Percentiles rank a stretch among this genome's conserved stretches.
phyloP scores from a whole-genome alignment of 2,329 filamentous ascomycete genomes.

The Colletotrichum sansevieriae region DNA sequence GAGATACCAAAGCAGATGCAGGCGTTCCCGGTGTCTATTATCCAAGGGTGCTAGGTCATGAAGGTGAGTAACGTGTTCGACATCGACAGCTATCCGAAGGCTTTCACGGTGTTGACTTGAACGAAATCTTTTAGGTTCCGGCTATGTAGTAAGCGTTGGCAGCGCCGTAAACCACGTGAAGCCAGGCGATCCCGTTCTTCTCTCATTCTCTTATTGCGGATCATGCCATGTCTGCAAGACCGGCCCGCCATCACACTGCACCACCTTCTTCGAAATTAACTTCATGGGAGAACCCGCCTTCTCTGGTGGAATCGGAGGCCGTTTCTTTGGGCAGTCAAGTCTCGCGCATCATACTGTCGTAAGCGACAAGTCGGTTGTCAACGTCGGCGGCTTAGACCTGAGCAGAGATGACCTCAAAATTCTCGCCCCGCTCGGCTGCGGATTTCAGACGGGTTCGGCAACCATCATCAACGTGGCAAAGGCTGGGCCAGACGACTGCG shows the following conservation, averaged over 20 bases:
- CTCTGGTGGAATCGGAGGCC: constrained; percentile 41
- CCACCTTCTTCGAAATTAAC: constrained; percentile 61
- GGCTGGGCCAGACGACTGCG: constrained; percentile 44
- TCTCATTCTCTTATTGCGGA: constrained; percentile 53
- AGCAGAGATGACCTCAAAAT: constrained; percentile 45
- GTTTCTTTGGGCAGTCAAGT: constrained; percentile 53
- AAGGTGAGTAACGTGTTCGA: constrained; percentile 52
- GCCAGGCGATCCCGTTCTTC: constrained; percentile 68
- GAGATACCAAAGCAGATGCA: constrained; percentile 46
- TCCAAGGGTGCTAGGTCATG: constrained; percentile 63
- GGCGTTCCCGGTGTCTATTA: constrained; percentile 39
- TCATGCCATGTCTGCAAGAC: constrained; percentile 61
- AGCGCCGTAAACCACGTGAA: constrained; percentile 61
- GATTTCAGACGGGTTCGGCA: constrained; percentile 53
- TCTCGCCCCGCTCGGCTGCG: constrained; percentile 52
- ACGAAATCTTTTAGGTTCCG: constrained; percentile 49
- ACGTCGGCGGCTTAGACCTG: constrained; percentile 37
- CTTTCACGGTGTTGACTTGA: not conserved
- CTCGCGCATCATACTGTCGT: constrained; percentile 49
- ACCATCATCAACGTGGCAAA: constrained; percentile 51
- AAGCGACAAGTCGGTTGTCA: constrained; percentile 48
- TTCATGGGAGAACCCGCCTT: constrained; percentile 50
- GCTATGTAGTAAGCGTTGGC: constrained; percentile 59
- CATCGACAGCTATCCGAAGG: not conserved
- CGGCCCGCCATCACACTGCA: constrained; percentile 61